Conservation (phyloP, 2,329 filamentous ascomycete species). For the Thelonectria blattea region DNA sequence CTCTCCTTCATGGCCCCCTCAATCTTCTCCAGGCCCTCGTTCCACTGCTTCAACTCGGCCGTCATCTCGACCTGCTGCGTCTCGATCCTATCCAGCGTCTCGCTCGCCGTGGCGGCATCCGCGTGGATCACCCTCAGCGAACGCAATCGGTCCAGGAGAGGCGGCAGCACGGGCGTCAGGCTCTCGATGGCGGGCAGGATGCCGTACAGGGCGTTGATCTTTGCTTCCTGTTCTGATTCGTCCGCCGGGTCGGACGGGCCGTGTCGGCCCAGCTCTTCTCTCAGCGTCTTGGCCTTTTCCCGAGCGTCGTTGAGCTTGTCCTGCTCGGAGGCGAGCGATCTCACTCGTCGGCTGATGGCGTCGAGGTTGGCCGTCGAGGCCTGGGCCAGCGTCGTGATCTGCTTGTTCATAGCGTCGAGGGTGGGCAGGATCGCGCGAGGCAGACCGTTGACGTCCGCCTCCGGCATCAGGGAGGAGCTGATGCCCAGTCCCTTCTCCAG, state of each 20-base stretch:
- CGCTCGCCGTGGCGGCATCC: slow-evolving; percentile 81
- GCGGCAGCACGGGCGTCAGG: slow-evolving; percentile 82
- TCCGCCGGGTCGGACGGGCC: slow-evolving; percentile 50
- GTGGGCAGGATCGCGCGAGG: slow-evolving; percentile 80
- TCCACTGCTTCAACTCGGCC: slow-evolving; percentile 85
- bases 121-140: slow-evolving; percentile 85
- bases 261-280: slow-evolving; percentile 62
- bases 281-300: slow-evolving; percentile 65
- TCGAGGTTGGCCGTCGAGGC: slow-evolving; percentile 77
- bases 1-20: slow-evolving; percentile 76
- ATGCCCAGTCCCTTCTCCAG: slow-evolving; percentile 85
- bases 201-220: slow-evolving; percentile 90
- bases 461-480: slow-evolving; percentile 70
- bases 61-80: slow-evolving; percentile 81
- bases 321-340: slow-evolving; percentile 73
- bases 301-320: slow-evolving; percentile 72
- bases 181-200: slow-evolving; percentile 88
- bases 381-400: slow-evolving; percentile 76
- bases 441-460: slow-evolving; percentile 61
- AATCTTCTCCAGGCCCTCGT: slow-evolving; percentile 77
- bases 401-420: slow-evolving; percentile 79
- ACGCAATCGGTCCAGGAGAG: slow-evolving; percentile 82
- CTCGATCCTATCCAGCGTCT: slow-evolving; percentile 79
- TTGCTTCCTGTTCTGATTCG: slow-evolving; percentile 75
- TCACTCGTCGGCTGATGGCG: slow-evolving; percentile 71